A percentile compares a stretch with the other conserved stretches of the same genome.
Evolutionary conservation across 768 basidiomycete species (phyloP).

Genomic region (Holtermannia corniformis): DNA sequence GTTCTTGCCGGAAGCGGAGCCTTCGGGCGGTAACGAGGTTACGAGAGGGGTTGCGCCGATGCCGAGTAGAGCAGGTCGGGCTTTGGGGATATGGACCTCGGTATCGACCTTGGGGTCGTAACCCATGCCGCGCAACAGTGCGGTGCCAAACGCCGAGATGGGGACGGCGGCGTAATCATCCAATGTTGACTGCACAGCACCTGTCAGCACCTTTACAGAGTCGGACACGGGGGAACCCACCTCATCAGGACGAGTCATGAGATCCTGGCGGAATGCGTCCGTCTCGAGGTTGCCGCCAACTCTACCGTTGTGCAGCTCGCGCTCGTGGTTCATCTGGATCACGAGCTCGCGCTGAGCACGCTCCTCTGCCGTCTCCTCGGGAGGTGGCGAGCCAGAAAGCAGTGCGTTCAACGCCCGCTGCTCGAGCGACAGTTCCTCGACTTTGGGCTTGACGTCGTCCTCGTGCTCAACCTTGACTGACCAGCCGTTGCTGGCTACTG

Average conservation of each 20-base stretch:
- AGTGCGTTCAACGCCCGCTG: conserved; percentile 70
- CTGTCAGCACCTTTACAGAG: not conserved
- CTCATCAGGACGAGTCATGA: conserved; percentile 53
- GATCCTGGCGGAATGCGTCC: conserved; percentile 76
- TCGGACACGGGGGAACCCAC: conserved; percentile 14
- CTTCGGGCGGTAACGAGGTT: conserved; percentile 54
- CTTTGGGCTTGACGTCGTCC: conserved; percentile 7
- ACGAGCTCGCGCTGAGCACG: conserved; percentile 53
- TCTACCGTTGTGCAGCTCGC: conserved; percentile 5
- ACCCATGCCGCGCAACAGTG: conserved; percentile 90
- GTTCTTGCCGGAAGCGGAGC: conserved; percentile 12
- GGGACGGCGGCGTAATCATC: conserved; percentile 87
- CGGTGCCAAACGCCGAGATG: conserved; percentile 84
- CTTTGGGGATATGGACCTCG: conserved; percentile 73
- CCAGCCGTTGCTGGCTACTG: not conserved
- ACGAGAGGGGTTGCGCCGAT: conserved; percentile 84
- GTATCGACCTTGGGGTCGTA: conserved; percentile 67
- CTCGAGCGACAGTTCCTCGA: conserved; percentile 52
- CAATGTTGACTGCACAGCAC: conserved; percentile 49
- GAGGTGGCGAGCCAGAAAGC: conserved; percentile 49
- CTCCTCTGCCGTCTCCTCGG: conserved; percentile 32
- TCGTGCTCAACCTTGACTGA: conserved; percentile 26
- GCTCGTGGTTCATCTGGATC: conserved; percentile 34
- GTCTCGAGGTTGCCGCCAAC: conserved; percentile 50
- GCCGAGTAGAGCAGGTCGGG: conserved; percentile 77